Conservation (phyloP, 1,284 basidiomycete species). For the Heterobasidion occidentale region DNA sequence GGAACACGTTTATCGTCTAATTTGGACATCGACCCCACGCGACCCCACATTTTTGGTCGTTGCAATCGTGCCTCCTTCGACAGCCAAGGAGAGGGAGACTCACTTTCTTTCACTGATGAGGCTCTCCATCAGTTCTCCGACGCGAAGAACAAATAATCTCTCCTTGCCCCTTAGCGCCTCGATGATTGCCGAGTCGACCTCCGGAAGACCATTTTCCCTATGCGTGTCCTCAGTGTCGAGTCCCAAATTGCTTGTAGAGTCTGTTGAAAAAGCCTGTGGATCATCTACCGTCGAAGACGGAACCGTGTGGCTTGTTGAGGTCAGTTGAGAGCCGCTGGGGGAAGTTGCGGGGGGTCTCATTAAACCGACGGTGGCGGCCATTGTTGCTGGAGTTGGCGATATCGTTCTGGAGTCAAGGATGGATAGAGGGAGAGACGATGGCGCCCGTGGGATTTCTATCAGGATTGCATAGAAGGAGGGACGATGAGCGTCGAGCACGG, state of each 20-base stretch:
- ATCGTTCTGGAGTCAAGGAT: too few relatives aligned
- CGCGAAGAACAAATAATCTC: conserved; percentile 74
- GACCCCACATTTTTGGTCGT: neutral
- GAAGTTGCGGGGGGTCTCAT: neutral
- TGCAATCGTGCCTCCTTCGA: neutral
- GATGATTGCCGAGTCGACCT: conserved; percentile 68
- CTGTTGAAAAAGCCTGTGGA: conserved; percentile 2
- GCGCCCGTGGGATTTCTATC: neutral
- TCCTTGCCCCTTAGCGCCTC: conserved; percentile 84
- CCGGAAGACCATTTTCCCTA: conserved; percentile 18
- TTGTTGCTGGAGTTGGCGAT: too few relatives aligned
- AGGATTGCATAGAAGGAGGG: neutral
- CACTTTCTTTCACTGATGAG: conserved; percentile 68
- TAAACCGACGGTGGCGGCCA: too few relatives aligned
- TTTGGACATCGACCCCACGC: neutral
- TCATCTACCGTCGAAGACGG: conserved; percentile 4
- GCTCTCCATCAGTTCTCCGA: conserved; percentile 73
- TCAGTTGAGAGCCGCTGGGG: neutral
- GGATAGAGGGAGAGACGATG: conserved; percentile 5
- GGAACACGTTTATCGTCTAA: too few relatives aligned
- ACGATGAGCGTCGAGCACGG: neutral
- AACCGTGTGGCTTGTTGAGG: neutral
- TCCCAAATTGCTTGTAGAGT: neutral
- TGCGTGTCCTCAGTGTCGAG: conserved; percentile 4
- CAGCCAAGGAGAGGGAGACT: conserved; percentile 20